These are phyloP conservation scores for Solanum bukasovii DNA, from an alignment of 257 asterid genomes.

Conservation along the genomic window DNA sequence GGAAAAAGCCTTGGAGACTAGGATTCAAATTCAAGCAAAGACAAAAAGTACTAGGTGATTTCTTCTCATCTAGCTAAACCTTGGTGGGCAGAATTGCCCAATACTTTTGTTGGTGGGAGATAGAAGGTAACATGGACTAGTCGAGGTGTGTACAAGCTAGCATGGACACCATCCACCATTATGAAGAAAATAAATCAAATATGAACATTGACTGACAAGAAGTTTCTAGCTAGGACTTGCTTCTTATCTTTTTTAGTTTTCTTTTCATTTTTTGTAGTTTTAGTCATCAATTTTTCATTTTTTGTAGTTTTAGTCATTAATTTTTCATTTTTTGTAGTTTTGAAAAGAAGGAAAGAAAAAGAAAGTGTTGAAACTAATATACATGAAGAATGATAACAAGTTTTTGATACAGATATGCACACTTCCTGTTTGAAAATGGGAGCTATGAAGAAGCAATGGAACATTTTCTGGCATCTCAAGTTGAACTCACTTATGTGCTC, in stretches of 20 bases:
- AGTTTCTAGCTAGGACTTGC: background rate
- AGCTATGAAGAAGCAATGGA: conserved; percentile 97
- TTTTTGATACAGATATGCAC: conserved; percentile 69
- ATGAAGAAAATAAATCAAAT: background rate
- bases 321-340: background rate
- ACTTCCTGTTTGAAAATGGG: conserved; percentile 82
- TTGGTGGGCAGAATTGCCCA: background rate
- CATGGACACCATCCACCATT: background rate
- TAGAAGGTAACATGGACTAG: background rate
- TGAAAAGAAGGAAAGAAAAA: background rate
- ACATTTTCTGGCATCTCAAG: conserved; percentile 91
- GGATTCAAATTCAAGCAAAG: background rate
- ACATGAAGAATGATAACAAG: conserved; percentile 2
- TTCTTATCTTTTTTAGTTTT: background rate
- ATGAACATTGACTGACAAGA: background rate
- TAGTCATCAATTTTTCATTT: background rate
- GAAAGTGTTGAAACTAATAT: background rate
- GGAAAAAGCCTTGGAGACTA: background rate
- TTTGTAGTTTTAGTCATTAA: background rate
- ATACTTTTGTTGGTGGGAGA: background rate
- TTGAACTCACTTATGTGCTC: conserved; percentile 77
- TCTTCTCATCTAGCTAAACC: background rate
- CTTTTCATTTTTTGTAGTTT: background rate
- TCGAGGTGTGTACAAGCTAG: background rate
- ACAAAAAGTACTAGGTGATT: background rate